Conservation (phyloP, 1,139 yeast genomes). For the Saccharomycopsis crataegensis region DNA sequence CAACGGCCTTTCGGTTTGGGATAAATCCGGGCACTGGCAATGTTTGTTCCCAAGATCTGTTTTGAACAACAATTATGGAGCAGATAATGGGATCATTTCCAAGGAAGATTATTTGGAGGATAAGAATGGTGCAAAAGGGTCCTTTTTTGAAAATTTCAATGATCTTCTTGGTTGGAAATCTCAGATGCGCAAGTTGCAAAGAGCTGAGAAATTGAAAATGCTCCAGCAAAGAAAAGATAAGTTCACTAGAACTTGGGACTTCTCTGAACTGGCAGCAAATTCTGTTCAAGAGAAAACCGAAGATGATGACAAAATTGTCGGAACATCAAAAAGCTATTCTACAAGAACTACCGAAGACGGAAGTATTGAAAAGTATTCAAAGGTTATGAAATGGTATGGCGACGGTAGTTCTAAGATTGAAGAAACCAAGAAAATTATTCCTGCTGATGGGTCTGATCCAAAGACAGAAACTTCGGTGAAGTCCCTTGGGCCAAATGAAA, state of each 20-base stretch:
- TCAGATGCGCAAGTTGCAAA: conserved; percentile 41
- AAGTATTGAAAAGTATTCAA: conserved; percentile 46
- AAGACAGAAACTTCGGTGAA: conserved; percentile 25
- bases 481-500: conserved; percentile 19
- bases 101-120: conserved; percentile 37
- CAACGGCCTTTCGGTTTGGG: conserved; percentile 74
- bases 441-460: conserved; percentile 30
- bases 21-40: conserved; percentile 72
- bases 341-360: conserved; percentile 45
- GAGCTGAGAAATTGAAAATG: conserved; percentile 26
- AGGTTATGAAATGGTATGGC: conserved; percentile 45
- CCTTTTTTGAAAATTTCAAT: conserved; percentile 53
- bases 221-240: conserved; percentile 22
- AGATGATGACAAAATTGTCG: conserved; percentile 36
- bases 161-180: conserved; percentile 63
- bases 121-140: conserved; percentile 40
- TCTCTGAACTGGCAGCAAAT: neutral
- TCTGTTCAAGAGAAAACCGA: neutral
- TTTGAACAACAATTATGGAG: conserved; percentile 24
- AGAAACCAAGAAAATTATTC: conserved; percentile 32
- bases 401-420: conserved; percentile 56
- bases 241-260: neutral
- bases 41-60: conserved; percentile 67
- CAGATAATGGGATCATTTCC: conserved; percentile 13
- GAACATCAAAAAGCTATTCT: conserved; percentile 42